Evolutionary conservation across 768 basidiomycete species (phyloP).

Genomic region (Kwoniella newhampshirensis): DNA sequence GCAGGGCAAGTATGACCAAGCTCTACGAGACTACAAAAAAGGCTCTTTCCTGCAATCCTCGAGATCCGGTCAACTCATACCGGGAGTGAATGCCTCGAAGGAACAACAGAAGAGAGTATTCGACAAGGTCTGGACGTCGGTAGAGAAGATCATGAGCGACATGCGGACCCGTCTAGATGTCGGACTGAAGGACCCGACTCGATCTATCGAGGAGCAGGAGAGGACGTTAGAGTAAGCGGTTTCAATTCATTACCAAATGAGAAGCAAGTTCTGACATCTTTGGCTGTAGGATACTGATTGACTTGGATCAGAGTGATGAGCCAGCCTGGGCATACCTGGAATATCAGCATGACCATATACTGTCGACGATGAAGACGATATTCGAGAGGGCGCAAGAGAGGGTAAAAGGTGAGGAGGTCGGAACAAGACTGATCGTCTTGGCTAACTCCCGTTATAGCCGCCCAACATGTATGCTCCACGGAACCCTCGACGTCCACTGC

Average conservation of each 20-base stretch:
- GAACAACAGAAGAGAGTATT: constrained; percentile 86
- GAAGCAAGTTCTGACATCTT: constrained; percentile 3
- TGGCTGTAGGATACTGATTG: constrained; percentile 70
- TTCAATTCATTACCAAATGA: background rate
- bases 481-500: constrained; percentile 52
- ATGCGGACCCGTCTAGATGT: constrained; percentile 74
- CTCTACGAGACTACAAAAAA: constrained; percentile 94
- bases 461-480: constrained; percentile 54
- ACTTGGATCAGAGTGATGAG: constrained; percentile 81
- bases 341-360: constrained; percentile 81
- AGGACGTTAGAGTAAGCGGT: constrained; percentile 84
- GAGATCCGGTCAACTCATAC: constrained; percentile 79
- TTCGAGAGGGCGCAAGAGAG: constrained; percentile 60
- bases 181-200: constrained; percentile 75
- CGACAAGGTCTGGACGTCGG: constrained; percentile 92
- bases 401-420: constrained; percentile 59
- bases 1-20: constrained; percentile 89
- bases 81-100: constrained; percentile 58
- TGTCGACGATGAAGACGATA: constrained; percentile 69
- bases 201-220: constrained; percentile 89
- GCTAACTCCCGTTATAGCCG: constrained; percentile 54
- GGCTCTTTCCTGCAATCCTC: constrained; percentile 87
- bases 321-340: constrained; percentile 96
- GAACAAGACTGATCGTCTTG: constrained; percentile 18
- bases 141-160: constrained; percentile 91